A percentile compares a stretch with the other conserved stretches of the same genome.
Conservation (phyloP, 257 asterid species). For the Solanum chaucha region DNA sequence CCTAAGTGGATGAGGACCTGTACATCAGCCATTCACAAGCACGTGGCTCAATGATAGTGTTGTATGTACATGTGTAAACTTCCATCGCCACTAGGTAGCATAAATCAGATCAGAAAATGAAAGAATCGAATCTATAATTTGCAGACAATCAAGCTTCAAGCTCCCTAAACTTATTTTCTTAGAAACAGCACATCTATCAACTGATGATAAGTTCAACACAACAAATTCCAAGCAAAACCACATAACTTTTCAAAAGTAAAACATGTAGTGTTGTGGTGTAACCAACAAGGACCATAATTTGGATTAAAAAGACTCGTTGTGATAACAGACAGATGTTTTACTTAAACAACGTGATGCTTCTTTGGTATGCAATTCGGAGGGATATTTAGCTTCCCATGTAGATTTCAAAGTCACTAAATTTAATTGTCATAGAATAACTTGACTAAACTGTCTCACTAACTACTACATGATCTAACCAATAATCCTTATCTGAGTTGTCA, state of each 20-base stretch:
- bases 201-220: neutral
- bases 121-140: neutral
- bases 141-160: neutral
- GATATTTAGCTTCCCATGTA: neutral
- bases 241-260: neutral
- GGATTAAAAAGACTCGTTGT: neutral
- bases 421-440: neutral
- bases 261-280: neutral
- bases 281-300: neutral
- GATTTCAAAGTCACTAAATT: neutral
- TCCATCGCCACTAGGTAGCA: neutral
- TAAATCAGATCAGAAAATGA: neutral
- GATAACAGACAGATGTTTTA: neutral
- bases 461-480: neutral
- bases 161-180: neutral
- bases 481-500: neutral
- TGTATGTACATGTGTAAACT: neutral
- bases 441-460: neutral
- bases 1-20: neutral
- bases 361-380: neutral
- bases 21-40: neutral
- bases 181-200: neutral
- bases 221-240: neutral
- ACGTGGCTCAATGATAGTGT: neutral
- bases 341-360: neutral